phyloP scores from a whole-genome alignment of 1,139 yeast genomes.

The Kodamaea plutei region DNA sequence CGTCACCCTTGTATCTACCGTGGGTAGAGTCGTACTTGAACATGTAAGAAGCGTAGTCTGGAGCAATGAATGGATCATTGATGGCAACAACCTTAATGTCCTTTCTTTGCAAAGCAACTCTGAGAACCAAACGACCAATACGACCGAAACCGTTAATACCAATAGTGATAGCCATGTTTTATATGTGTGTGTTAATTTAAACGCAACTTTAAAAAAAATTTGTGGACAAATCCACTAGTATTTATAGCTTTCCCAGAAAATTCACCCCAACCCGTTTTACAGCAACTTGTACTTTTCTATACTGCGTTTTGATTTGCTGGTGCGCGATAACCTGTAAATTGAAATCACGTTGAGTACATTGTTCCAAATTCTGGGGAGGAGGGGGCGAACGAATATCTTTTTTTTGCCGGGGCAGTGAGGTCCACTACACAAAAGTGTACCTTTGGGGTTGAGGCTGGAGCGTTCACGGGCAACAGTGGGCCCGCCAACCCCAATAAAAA shows the following conservation, averaged over 20 bases:
- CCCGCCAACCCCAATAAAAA: too few species aligned
- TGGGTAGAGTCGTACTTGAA: constrained; percentile 87
- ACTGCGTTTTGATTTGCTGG: constrained; percentile 3
- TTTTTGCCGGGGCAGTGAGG: constrained; percentile 5
- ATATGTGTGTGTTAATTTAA: constrained; percentile 2
- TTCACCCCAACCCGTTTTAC: constrained; percentile 2
- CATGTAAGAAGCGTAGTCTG: constrained; percentile 84
- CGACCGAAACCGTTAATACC: constrained; percentile 92
- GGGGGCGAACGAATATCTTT: background rate
- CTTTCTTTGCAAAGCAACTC: constrained; percentile 68
- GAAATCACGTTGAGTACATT: background rate
- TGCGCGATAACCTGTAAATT: constrained; percentile 3
- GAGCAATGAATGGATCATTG: constrained; percentile 80
- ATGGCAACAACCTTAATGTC: constrained; percentile 76
- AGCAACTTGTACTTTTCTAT: constrained; percentile 1
- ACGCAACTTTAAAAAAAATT: too few species aligned
- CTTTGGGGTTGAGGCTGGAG: too few species aligned
- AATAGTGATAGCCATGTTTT: constrained; percentile 30
- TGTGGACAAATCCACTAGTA: constrained; percentile 2
- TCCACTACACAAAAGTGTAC: constrained; percentile 8
- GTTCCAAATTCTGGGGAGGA: background rate
- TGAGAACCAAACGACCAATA: constrained; percentile 81
- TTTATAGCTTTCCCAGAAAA: constrained; percentile 3
- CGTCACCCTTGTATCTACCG: constrained; percentile 72
- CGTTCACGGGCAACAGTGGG: too few species aligned